phyloP scores from a whole-genome alignment of 2,329 filamentous ascomycete genomes.

The Venturia asperata region DNA sequence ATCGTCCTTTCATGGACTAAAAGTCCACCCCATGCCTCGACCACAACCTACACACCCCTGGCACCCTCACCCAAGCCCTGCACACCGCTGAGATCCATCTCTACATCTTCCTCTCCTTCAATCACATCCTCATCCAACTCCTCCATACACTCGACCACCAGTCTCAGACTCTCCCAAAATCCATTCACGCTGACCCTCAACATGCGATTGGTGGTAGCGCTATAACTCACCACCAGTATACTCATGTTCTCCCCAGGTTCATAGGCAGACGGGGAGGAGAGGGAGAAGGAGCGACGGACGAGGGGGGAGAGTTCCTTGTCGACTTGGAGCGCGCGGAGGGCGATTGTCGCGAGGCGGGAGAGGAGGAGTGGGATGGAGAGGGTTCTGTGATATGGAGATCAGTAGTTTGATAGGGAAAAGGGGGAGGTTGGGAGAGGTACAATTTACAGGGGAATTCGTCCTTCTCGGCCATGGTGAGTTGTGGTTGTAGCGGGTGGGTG shows the following conservation, averaged over 20 bases:
- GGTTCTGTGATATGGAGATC: neutral
- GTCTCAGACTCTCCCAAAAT: conserved; percentile 82
- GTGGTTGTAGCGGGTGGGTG: neutral
- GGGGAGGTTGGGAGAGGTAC: neutral
- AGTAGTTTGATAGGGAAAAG: neutral
- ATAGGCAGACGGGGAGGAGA: conserved; percentile 32
- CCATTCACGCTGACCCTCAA: conserved; percentile 91
- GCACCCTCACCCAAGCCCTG: conserved; percentile 15
- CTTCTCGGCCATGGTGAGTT: neutral
- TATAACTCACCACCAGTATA: conserved; percentile 68
- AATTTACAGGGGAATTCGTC: conserved; percentile 19
- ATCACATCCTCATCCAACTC: conserved; percentile 82
- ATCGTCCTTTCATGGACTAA: neutral
- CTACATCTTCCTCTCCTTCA: conserved; percentile 38
- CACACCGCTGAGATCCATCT: conserved; percentile 25
- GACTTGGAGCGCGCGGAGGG: conserved; percentile 68
- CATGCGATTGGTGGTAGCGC: conserved; percentile 91
- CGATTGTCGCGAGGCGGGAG: conserved; percentile 66
- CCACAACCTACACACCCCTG: conserved; percentile 5
- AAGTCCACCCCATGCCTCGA: neutral
- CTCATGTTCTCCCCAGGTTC: conserved; percentile 2
- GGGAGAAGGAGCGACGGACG: conserved; percentile 63
- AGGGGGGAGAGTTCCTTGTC: conserved; percentile 84
- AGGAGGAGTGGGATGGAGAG: conserved; percentile 63
- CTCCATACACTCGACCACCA: conserved; percentile 84